Percentiles rank a stretch among this genome's conserved stretches.
Conservation (phyloP, 2,329 filamentous ascomycete species). For the Microdochium bolleyi region DNA sequence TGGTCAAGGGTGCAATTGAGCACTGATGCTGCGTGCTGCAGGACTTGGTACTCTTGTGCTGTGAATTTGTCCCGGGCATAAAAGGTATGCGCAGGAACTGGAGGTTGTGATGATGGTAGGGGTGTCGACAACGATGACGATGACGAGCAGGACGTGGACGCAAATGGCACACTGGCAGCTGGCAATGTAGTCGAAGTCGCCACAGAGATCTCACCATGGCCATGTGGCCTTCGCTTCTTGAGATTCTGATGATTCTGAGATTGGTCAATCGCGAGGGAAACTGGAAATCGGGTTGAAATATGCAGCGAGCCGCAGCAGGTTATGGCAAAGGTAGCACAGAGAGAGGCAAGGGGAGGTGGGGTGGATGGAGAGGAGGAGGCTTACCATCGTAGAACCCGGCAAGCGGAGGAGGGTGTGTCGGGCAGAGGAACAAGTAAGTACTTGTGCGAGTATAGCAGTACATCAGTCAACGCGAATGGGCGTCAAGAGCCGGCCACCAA, state of each 20-base stretch:
- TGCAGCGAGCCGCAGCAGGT: conserved; percentile 20
- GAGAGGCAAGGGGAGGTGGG: conserved; percentile 10
- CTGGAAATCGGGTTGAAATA: conserved; percentile 10
- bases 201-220: conserved; percentile 26
- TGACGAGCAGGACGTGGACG: conserved; percentile 7
- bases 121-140: conserved; percentile 5
- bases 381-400: conserved; percentile 19
- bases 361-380: conserved; percentile 18
- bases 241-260: conserved; percentile 27
- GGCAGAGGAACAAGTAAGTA: conserved; percentile 19
- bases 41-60: conserved; percentile 21
- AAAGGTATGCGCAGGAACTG: conserved; percentile 7
- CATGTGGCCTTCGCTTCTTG: conserved; percentile 36
- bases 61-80: conserved; percentile 13
- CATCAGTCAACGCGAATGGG: conserved; percentile 12
- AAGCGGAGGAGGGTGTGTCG: conserved; percentile 22
- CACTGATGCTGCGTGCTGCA: conserved; percentile 22
- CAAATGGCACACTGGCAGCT: conserved; percentile 10
- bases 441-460: conserved; percentile 13
- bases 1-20: conserved; percentile 19
- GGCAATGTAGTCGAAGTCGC: conserved; percentile 19
- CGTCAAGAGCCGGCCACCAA: conserved; percentile 8
- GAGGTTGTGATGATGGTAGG: conserved; percentile 11
- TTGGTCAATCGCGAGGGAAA: conserved; percentile 20
- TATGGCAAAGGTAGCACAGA: conserved; percentile 8